A percentile compares a stretch with the other conserved stretches of the same genome.
Conservation (phyloP, 1,284 basidiomycete species). For the Tremellales sp. region DNA sequence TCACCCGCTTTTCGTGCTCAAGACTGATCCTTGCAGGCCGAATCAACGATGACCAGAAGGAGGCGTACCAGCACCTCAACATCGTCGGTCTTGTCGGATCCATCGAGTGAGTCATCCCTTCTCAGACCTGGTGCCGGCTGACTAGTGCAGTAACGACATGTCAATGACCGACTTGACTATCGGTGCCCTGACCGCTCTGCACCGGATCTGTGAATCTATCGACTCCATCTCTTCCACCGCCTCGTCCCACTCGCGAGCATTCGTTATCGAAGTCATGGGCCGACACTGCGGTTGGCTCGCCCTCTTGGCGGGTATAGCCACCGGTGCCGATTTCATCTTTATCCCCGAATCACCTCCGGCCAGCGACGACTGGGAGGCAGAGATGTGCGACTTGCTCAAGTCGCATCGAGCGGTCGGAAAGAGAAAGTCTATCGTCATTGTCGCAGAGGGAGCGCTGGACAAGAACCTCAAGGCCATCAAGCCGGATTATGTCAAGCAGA, state of each 20-base stretch:
- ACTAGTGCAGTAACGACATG: constrained; percentile 74
- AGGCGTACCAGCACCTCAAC: constrained; percentile 73
- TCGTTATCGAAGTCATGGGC: constrained; percentile 99
- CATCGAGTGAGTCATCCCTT: constrained; percentile 61
- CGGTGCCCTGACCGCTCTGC: constrained; percentile 89
- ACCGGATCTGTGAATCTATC: constrained; percentile 94
- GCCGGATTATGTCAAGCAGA: constrained; percentile 82
- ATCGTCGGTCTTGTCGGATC: constrained; percentile 97
- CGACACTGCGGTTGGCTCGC: constrained; percentile 98
- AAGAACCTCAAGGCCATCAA: constrained; percentile 81
- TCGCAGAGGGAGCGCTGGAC: constrained; percentile 94
- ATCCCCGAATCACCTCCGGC: constrained; percentile 89
- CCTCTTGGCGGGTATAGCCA: constrained; percentile 85
- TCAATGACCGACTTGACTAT: constrained; percentile 96
- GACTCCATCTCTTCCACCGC: constrained; percentile 98
- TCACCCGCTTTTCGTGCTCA: too few relatives aligned
- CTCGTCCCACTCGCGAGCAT: constrained; percentile 90
- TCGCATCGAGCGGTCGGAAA: constrained; percentile 88
- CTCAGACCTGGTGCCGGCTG: background rate
- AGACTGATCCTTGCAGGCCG: constrained; percentile 50
- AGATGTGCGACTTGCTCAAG: constrained; percentile 85
- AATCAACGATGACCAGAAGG: constrained; percentile 71
- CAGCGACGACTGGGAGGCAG: constrained; percentile 76
- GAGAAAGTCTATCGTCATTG: constrained; percentile 96
- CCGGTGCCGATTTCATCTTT: constrained; percentile 95